Conservation (phyloP, 306 rosid genomes). For the Prunus persica region Prunus_persica_NCBIv2 NC_034010.1:15469501-15470000, state of each 20-base stretch:
- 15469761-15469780: constrained; percentile 79
- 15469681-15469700: neutral
- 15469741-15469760: neutral
- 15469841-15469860: constrained; percentile 75
- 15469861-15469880: constrained; percentile 71
- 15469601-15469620: neutral
- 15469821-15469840: constrained; percentile 77
- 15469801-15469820: constrained; percentile 78
- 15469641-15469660: neutral
- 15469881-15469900: constrained; percentile 9
- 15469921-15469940: neutral
- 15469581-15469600: neutral
- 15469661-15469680: neutral
- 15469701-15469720: neutral
- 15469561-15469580: neutral
- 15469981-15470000: constrained; percentile 83
- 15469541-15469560: neutral
- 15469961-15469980: constrained; percentile 20
- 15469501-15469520: neutral
- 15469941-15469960: neutral
- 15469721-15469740: neutral
- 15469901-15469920: neutral
- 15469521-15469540: neutral
- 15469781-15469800: constrained; percentile 77
- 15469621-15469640: constrained; percentile 8